Conservation (phyloP, 108 stramenopile species). For the Aurantiochytrium sp. region DNA sequence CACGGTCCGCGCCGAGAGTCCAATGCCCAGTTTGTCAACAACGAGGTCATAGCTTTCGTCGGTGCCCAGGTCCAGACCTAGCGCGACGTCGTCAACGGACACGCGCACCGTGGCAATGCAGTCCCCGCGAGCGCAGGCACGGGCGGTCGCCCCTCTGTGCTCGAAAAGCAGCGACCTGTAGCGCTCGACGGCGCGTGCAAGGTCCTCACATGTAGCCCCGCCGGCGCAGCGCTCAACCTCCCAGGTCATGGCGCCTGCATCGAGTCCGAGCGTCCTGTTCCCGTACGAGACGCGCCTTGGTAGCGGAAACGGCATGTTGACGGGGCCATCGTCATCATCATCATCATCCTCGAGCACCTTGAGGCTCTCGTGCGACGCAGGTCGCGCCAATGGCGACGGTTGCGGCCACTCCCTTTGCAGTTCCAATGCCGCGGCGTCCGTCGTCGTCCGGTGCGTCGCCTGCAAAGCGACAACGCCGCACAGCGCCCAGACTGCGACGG, state of each 20-base stretch:
- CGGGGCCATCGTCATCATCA: background rate
- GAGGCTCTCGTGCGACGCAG: too few relatives aligned
- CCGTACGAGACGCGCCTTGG: background rate
- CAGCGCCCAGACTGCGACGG: too few relatives aligned
- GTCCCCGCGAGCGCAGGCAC: background rate
- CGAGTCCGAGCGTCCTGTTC: background rate
- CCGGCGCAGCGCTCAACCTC: background rate
- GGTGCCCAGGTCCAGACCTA: conserved; percentile 44
- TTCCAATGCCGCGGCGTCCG: too few relatives aligned
- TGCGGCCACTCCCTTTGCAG: too few relatives aligned
- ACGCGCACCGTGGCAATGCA: background rate
- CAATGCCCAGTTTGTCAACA: background rate
- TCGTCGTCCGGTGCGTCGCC: too few relatives aligned
- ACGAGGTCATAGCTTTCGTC: conserved; percentile 78
- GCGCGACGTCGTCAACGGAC: background rate
- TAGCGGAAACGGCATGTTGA: background rate
- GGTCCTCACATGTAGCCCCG: background rate
- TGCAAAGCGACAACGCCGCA: too few relatives aligned
- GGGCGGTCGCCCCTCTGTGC: background rate
- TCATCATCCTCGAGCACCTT: too few relatives aligned
- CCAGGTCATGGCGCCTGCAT: background rate
- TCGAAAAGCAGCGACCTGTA: background rate
- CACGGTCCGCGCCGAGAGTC: conserved; percentile 27
- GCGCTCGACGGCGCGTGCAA: background rate
- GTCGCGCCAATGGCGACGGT: too few relatives aligned